Conservation (phyloP, 208 protist genomes). For the Acanthamoeba royreba region DNA sequence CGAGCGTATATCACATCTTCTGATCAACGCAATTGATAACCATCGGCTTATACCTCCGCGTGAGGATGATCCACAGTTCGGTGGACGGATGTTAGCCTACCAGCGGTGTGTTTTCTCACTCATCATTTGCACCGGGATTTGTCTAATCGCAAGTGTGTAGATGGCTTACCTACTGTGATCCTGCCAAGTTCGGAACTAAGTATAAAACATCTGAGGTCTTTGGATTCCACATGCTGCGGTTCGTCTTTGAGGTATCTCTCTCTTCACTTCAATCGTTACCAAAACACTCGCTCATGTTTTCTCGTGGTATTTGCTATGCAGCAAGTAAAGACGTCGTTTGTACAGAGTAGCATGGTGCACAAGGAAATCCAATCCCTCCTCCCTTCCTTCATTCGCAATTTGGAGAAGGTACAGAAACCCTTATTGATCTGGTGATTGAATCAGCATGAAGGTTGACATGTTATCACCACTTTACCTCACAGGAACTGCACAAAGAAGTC, state of each 20-base stretch:
- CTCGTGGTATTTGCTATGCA: background rate
- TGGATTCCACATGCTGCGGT: background rate
- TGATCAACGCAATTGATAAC: background rate
- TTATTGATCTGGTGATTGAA: too few species aligned
- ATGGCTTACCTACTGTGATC: background rate
- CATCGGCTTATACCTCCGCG: background rate
- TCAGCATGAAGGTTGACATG: too few species aligned
- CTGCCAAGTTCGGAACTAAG: background rate
- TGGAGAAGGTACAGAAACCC: conserved; percentile 16
- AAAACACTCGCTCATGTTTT: too few species aligned
- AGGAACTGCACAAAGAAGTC: background rate
- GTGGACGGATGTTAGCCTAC: background rate
- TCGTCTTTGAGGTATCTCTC: background rate
- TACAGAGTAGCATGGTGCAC: background rate
- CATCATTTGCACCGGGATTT: too few species aligned
- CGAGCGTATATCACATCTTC: background rate
- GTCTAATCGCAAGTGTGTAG: too few species aligned
- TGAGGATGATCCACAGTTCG: background rate
- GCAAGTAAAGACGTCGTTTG: background rate
- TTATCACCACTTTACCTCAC: too few species aligned
- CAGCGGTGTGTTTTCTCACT: background rate
- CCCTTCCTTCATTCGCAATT: background rate
- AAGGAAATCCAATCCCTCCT: background rate
- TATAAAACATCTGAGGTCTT: conserved; percentile 7
- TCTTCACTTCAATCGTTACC: too few species aligned